Conservation (phyloP, 2,329 filamentous ascomycete species). For the Aspergillaceae sp. region DNA sequence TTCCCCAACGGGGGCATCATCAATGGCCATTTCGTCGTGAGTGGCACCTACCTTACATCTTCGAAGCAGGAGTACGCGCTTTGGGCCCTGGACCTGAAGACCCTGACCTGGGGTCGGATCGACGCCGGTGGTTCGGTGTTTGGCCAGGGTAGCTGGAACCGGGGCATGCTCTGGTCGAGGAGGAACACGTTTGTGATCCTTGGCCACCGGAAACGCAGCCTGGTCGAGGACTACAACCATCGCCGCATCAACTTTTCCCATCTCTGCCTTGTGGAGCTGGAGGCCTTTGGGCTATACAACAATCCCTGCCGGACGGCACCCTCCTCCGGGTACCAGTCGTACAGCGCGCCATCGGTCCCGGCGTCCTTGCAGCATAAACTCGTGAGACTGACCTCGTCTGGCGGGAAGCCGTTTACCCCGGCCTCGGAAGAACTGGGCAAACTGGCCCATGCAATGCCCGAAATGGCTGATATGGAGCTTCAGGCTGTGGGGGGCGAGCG, state of each 20-base stretch:
- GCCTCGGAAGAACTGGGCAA: conserved; percentile 81
- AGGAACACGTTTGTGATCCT: conserved; percentile 93
- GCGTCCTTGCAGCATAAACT: conserved; percentile 44
- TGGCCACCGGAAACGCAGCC: conserved; percentile 81
- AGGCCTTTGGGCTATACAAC: conserved; percentile 94
- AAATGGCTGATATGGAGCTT: conserved; percentile 94
- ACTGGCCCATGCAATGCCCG: conserved; percentile 67
- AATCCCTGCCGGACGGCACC: conserved; percentile 75
- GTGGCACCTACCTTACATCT: conserved; percentile 91
- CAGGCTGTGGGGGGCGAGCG: conserved; percentile 83
- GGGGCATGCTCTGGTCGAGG: conserved; percentile 85
- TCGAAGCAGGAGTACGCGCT: conserved; percentile 97
- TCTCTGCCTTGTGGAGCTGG: conserved; percentile 91
- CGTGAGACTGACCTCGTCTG: conserved; percentile 54
- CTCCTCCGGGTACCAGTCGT: conserved; percentile 74
- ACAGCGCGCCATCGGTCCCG: conserved; percentile 62
- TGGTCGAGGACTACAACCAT: conserved; percentile 98
- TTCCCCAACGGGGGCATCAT: conserved; percentile 96
- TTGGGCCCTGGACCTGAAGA: conserved; percentile 86
- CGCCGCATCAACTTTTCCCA: conserved; percentile 96
- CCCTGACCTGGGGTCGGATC: conserved; percentile 87
- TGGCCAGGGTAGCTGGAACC: conserved; percentile 95
- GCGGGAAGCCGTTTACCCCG: conserved; percentile 65
- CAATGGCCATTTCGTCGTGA: conserved; percentile 93
- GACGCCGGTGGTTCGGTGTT: conserved; percentile 92